Evolutionary conservation across 108 stramenopile species (phyloP).

Genomic region (Discostella stelligeroides): DNA sequence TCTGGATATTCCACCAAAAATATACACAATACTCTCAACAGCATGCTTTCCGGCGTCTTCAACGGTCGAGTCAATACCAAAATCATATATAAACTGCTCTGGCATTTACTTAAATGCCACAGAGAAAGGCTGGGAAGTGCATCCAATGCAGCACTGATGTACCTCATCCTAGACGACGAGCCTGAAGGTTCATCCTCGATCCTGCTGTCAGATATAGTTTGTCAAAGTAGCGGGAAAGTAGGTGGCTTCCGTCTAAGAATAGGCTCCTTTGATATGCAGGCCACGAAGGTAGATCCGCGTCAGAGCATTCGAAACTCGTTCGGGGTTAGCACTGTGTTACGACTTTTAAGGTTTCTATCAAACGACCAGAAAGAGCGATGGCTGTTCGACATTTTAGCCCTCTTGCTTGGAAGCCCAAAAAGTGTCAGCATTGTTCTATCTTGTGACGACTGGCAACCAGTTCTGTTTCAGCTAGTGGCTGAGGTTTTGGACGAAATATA

Average conservation of each 20-base stretch:
- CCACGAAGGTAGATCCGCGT: constrained; percentile 20
- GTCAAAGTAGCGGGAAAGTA: constrained; percentile 18
- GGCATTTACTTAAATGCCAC: constrained; percentile 81
- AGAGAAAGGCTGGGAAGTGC: constrained; percentile 50
- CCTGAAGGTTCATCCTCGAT: constrained; percentile 25
- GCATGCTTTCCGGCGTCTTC: constrained; percentile 39
- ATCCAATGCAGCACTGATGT: constrained; percentile 61
- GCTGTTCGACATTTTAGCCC: constrained; percentile 61
- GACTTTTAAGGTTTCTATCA: constrained; percentile 75
- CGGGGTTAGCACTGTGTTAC: constrained; percentile 61
- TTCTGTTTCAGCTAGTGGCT: constrained; percentile 74
- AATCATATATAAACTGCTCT: constrained; percentile 73
- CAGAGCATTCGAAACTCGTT: constrained; percentile 49
- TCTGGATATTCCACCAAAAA: constrained; percentile 15
- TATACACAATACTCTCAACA: constrained; percentile 43
- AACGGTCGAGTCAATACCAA: constrained; percentile 57
- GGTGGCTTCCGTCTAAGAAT: constrained; percentile 41
- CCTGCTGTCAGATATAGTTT: constrained; percentile 47
- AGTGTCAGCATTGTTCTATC: constrained; percentile 49
- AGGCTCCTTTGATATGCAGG: constrained; percentile 13
- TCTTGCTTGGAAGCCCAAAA: constrained; percentile 40
- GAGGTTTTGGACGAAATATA: constrained; percentile 73
- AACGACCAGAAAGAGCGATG: constrained; percentile 62
- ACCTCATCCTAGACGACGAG: constrained; percentile 57
- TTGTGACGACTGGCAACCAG: constrained; percentile 77